Evolutionary conservation across 306 rosid species (phyloP).

Genomic region (Cicer chorassanicum): DNA sequence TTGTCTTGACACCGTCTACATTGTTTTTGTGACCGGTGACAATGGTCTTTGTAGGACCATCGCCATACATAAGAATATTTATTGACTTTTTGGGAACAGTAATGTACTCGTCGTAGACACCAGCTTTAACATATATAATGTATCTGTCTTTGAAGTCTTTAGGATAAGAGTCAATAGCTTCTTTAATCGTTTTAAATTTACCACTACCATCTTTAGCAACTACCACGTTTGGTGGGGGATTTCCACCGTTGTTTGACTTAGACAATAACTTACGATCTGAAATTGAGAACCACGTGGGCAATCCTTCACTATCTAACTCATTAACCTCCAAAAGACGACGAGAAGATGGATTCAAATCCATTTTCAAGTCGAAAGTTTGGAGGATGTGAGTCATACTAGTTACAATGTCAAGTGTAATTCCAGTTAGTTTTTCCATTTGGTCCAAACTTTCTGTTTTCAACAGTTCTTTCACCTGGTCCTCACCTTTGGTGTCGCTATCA

Average conservation of each 20-base stretch:
- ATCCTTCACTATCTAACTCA: slow-evolving; percentile 48
- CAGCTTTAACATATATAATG: slow-evolving; percentile 70
- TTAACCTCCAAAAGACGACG: slow-evolving; percentile 59
- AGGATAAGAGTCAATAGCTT: slow-evolving; percentile 67
- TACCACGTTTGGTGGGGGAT: slow-evolving; percentile 49
- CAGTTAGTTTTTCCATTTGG: slow-evolving; percentile 54
- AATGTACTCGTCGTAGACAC: slow-evolving; percentile 63
- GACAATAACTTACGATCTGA: slow-evolving; percentile 63
- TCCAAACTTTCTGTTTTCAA: slow-evolving; percentile 34
- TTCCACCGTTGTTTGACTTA: not conserved
- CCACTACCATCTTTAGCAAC: slow-evolving; percentile 89
- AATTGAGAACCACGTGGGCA: slow-evolving; percentile 65
- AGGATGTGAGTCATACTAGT: slow-evolving; percentile 46
- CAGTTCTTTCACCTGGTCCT: slow-evolving; percentile 34
- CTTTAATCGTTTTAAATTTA: slow-evolving; percentile 54
- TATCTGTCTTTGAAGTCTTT: slow-evolving; percentile 48
- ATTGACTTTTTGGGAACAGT: slow-evolving; percentile 40
- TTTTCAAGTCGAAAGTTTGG: slow-evolving; percentile 45
- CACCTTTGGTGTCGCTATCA: slow-evolving; percentile 33
- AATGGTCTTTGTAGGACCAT: slow-evolving; percentile 61
- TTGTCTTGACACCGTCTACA: slow-evolving; percentile 45
- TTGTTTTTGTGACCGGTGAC: slow-evolving; percentile 50
- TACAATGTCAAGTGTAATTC: slow-evolving; percentile 67
- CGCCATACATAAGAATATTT: slow-evolving; percentile 71
- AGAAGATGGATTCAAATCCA: slow-evolving; percentile 49